Evolutionary conservation across 306 rosid species (phyloP).

Genomic region (Medicago arabica): DNA sequence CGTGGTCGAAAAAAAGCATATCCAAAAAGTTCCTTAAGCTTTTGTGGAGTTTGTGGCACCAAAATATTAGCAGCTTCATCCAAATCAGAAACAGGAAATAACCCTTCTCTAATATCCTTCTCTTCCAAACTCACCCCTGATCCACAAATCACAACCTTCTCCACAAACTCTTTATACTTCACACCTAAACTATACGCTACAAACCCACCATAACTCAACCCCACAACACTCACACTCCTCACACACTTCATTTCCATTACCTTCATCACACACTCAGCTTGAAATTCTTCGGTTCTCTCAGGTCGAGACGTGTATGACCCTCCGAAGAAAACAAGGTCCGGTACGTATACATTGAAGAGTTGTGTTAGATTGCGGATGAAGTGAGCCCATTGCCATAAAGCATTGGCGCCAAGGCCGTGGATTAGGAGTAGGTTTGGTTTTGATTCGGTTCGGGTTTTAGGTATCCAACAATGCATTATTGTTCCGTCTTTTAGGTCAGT

Average conservation of each 20-base stretch:
- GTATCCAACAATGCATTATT: slow-evolving; percentile 81
- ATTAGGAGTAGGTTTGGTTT: slow-evolving; percentile 78
- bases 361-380: slow-evolving; percentile 55
- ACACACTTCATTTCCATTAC: slow-evolving; percentile 64
- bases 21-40: slow-evolving; percentile 56
- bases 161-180: slow-evolving; percentile 59
- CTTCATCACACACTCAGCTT: slow-evolving; percentile 79
- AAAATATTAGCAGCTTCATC: slow-evolving; percentile 69
- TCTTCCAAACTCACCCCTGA: slow-evolving; percentile 86
- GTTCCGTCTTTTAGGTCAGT: slow-evolving; percentile 77
- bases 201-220: slow-evolving; percentile 88
- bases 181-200: slow-evolving; percentile 75
- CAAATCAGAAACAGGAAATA: slow-evolving; percentile 64
- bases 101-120: slow-evolving; percentile 67
- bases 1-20: slow-evolving; percentile 57
- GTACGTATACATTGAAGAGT: slow-evolving; percentile 73
- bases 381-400: slow-evolving; percentile 88
- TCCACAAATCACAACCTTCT: slow-evolving; percentile 78
- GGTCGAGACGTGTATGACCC: slow-evolving; percentile 65
- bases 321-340: slow-evolving; percentile 87
- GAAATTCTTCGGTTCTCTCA: slow-evolving; percentile 71
- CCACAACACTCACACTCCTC: slow-evolving; percentile 59
- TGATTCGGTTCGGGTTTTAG: slow-evolving; percentile 49
- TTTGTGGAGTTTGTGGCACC: slow-evolving; percentile 71
- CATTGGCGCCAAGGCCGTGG: slow-evolving; percentile 83